These are phyloP conservation scores for Podospora pseudocomata DNA, from an alignment of 495 filamentous ascomycete genomes.

Conservation along the genomic window DNA sequence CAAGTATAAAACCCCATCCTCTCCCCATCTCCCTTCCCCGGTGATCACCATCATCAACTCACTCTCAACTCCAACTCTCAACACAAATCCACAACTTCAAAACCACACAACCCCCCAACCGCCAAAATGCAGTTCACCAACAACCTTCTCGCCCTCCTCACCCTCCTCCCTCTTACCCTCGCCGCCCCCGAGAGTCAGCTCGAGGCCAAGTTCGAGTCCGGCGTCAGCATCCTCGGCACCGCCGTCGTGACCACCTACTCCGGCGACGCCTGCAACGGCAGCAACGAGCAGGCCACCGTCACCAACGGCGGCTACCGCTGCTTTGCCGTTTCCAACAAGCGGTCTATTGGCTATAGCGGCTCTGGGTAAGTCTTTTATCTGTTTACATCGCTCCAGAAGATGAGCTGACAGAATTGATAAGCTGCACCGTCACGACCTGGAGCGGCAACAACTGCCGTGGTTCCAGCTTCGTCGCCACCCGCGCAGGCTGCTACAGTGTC, in stretches of 20 bases:
- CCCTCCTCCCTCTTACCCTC: constrained; percentile 1
- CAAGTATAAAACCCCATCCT: background rate
- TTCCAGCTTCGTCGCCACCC: background rate
- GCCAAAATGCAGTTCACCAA: constrained; percentile 12
- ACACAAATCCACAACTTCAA: background rate
- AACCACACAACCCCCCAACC: background rate
- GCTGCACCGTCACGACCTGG: constrained; percentile 11
- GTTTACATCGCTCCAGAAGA: too few relatives aligned
- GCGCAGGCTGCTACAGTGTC: constrained; percentile 3
- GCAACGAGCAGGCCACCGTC: constrained; percentile 1
- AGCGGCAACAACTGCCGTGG: constrained; percentile 9
- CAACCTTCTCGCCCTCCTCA: constrained; percentile 8
- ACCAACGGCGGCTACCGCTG: constrained; percentile 14
- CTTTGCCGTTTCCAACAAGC: constrained; percentile 9
- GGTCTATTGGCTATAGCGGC: constrained; percentile 5
- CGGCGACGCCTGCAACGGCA: constrained; percentile 10
- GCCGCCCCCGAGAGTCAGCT: constrained; percentile 2
- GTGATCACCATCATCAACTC: background rate
- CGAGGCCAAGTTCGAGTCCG: background rate
- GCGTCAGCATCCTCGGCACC: constrained; percentile 4
- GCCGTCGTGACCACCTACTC: constrained; percentile 10
- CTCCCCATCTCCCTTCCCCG: background rate
- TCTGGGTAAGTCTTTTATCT: background rate
- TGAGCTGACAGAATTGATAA: background rate
- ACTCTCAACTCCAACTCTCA: background rate